Conservation (phyloP, 768 basidiomycete species). For the Kwoniella sp. region DNA sequence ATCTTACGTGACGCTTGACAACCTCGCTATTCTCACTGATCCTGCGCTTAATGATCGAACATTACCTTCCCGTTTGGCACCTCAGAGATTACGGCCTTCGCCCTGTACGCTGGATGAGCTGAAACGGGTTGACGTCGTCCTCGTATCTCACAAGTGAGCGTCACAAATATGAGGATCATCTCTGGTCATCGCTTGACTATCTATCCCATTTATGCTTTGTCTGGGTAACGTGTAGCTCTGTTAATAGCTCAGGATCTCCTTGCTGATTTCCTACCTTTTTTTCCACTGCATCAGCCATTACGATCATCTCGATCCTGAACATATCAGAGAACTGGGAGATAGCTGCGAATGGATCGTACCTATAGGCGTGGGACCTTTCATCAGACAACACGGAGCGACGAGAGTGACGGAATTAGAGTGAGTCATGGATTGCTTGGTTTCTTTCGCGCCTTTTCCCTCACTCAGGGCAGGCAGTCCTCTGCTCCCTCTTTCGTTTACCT, state of each 20-base stretch:
- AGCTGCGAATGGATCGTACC: conserved; percentile 54
- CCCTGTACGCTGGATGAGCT: conserved; percentile 50
- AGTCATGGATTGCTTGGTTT: no score
- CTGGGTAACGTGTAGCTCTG: no score
- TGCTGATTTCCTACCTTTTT: not conserved
- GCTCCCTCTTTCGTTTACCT: no score
- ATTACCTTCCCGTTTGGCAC: conserved; percentile 44
- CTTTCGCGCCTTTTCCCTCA: no score
- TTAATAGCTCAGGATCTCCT: no score
- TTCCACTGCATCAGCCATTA: conserved; percentile 42
- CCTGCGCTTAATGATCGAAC: conserved; percentile 53
- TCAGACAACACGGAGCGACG: conserved; percentile 44
- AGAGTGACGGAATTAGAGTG: conserved; percentile 52
- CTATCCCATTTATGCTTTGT: no score
- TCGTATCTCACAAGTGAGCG: conserved; percentile 55
- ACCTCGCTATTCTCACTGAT: conserved; percentile 54
- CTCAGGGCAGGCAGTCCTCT: no score
- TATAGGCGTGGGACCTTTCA: conserved; percentile 48
- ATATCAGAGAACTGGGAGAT: conserved; percentile 50
- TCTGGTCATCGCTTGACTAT: no score
- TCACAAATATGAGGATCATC: no score
- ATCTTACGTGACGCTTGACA: conserved; percentile 51
- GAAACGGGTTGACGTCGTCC: conserved; percentile 50
- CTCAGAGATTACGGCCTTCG: conserved; percentile 48
- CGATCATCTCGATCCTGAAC: conserved; percentile 54